phyloP scores from a whole-genome alignment of 257 asterid species.

The Rhazya stricta region DNA sequence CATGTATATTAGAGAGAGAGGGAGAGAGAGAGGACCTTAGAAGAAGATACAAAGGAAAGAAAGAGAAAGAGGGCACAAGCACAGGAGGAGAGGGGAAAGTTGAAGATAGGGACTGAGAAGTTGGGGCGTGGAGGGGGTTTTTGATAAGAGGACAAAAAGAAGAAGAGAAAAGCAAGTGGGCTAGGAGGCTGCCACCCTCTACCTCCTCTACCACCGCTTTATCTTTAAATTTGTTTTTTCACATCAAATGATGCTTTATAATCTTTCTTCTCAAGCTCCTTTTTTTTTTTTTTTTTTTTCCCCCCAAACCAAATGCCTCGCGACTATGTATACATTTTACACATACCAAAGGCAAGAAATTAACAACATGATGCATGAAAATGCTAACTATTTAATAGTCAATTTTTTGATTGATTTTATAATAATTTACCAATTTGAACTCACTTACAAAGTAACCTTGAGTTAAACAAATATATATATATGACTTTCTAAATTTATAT shows the following conservation, averaged over 20 bases:
- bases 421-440: too few species aligned
- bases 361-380: too few species aligned
- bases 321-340: too few species aligned
- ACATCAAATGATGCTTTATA: constrained; percentile 32
- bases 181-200: constrained; percentile 27
- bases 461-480: too few species aligned
- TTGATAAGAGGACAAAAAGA: constrained; percentile 65
- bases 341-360: too few species aligned
- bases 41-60: constrained; percentile 35
- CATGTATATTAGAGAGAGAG: not conserved
- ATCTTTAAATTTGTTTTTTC: constrained; percentile 31
- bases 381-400: too few species aligned
- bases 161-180: constrained; percentile 32
- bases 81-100: constrained; percentile 18
- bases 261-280: constrained; percentile 35
- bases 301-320: not conserved
- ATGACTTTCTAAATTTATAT: too few species aligned
- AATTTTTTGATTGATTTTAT: too few species aligned
- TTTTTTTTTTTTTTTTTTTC: not conserved
- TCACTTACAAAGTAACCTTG: too few species aligned
- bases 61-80: constrained; percentile 18
- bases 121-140: constrained; percentile 24
- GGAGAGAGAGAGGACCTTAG: constrained; percentile 33
- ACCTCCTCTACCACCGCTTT: constrained; percentile 24
- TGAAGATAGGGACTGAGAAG: constrained; percentile 25